These are phyloP conservation scores for Apiospora sp. DNA, from an alignment of 2,329 filamentous ascomycete genomes.

Conservation along the genomic window DNA sequence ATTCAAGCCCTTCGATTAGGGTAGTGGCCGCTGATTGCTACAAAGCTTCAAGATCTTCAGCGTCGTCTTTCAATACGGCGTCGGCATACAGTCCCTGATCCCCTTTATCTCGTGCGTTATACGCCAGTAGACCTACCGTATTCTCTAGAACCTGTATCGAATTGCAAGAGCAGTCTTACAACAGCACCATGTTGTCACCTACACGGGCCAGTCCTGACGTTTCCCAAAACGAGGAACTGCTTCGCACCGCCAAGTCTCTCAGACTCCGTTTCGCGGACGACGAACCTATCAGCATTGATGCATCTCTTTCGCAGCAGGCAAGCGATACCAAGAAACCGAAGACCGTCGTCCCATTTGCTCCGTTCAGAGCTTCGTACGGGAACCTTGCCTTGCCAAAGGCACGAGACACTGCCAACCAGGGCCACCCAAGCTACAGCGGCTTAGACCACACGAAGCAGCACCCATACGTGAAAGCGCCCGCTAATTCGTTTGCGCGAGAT, in stretches of 20 bases:
- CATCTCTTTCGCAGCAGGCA: conserved; percentile 23
- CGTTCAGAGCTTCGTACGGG: conserved; percentile 27
- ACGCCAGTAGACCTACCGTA: not conserved
- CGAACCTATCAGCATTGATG: conserved; percentile 27
- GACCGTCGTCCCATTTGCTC: conserved; percentile 33
- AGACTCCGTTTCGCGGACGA: conserved; percentile 32
- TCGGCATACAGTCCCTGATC: not conserved
- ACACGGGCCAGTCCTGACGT: not conserved
- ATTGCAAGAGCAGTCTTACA: not conserved
- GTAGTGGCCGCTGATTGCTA: not conserved
- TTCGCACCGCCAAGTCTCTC: conserved; percentile 26
- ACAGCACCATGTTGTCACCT: conserved; percentile 4
- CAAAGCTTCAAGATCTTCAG: not conserved
- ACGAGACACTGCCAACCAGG: not conserved
- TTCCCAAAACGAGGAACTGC: not conserved
- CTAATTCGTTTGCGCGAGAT: not conserved
- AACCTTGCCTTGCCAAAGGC: not conserved
- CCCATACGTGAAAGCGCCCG: not conserved
- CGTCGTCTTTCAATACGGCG: not conserved
- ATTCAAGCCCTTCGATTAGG: not conserved
- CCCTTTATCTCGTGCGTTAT: not conserved
- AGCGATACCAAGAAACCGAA: conserved; percentile 30
- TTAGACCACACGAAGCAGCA: not conserved
- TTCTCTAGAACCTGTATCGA: not conserved
- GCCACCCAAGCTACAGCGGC: not conserved